Conservation (phyloP, 1,284 basidiomycete genomes). For the Cryptococcus deneoformans region DNA sequence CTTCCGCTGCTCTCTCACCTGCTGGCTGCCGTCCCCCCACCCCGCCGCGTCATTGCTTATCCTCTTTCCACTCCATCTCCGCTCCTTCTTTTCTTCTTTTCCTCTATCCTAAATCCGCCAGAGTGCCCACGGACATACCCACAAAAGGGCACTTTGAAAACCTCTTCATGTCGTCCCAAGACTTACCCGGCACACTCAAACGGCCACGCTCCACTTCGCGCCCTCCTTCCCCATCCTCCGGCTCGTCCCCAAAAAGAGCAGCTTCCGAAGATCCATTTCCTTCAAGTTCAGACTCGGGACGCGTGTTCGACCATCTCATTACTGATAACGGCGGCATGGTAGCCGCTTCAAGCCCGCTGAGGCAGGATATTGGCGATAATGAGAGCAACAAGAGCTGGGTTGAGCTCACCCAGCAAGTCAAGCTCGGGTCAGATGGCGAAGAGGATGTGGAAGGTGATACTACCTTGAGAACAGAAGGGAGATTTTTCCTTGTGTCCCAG, state of each 20-base stretch:
- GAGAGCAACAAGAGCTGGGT: constrained; percentile 30
- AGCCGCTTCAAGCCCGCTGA: constrained; percentile 19
- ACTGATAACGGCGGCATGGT: constrained; percentile 5
- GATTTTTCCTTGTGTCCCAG: neutral
- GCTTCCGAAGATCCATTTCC: constrained; percentile 39
- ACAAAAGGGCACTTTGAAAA: neutral
- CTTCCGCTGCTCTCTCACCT: too few relatives aligned
- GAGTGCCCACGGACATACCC: neutral
- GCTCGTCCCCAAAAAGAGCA: constrained; percentile 43
- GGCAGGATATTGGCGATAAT: constrained; percentile 20
- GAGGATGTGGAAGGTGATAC: constrained; percentile 6
- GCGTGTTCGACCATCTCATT: constrained; percentile 5
- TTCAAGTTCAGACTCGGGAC: constrained; percentile 22
- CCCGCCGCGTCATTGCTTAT: too few relatives aligned
- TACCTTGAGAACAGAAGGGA: constrained; percentile 1
- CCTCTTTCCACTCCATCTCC: too few relatives aligned
- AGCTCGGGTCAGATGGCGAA: constrained; percentile 21
- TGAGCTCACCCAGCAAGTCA: constrained; percentile 37
- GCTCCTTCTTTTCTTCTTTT: neutral
- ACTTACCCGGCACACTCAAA: constrained; percentile 17
- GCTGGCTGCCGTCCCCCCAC: too few relatives aligned
- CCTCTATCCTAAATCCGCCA: neutral
- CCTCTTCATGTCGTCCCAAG: neutral
- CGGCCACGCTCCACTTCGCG: constrained; percentile 30
- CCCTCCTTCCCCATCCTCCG: constrained; percentile 30